Evolutionary conservation across 306 rosid genomes (phyloP).

Genomic region (Dicorynia guianensis): DNA sequence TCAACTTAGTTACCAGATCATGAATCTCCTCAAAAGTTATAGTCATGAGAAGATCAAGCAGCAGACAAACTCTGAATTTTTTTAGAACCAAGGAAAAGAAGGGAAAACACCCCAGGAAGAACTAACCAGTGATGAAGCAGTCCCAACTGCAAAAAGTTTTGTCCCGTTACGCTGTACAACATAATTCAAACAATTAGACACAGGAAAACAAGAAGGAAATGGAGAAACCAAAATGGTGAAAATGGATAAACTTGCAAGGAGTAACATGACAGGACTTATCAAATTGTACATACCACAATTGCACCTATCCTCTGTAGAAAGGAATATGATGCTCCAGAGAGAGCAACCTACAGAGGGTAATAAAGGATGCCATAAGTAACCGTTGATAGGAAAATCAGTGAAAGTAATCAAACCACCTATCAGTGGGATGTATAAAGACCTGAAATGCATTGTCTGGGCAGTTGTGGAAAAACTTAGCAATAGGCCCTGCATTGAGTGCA

Average conservation of each 20-base stretch:
- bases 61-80: not conserved
- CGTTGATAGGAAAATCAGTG: not conserved
- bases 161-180: constrained; percentile 80
- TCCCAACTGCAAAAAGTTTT: constrained; percentile 94
- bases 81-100: not conserved
- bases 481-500: constrained; percentile 65
- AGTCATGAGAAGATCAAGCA: constrained; percentile 21
- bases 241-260: constrained; percentile 9
- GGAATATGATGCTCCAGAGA: constrained; percentile 62
- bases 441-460: constrained; percentile 98
- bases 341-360: constrained; percentile 55
- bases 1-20: constrained; percentile 26
- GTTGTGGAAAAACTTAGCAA: constrained; percentile 86
- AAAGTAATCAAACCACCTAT: constrained; percentile 21
- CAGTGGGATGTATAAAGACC: constrained; percentile 47
- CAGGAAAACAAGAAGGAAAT: not conserved
- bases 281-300: constrained; percentile 61
- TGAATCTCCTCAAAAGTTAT: not conserved
- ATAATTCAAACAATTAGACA: constrained; percentile 34
- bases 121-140: constrained; percentile 92
- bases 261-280: constrained; percentile 1
- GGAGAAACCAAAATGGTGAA: not conserved
- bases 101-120: constrained; percentile 15
- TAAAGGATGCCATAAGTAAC: constrained; percentile 29
- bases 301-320: constrained; percentile 65